phyloP scores from a whole-genome alignment of 2,329 filamentous ascomycete species.

The Fusarium sp. region DNA sequence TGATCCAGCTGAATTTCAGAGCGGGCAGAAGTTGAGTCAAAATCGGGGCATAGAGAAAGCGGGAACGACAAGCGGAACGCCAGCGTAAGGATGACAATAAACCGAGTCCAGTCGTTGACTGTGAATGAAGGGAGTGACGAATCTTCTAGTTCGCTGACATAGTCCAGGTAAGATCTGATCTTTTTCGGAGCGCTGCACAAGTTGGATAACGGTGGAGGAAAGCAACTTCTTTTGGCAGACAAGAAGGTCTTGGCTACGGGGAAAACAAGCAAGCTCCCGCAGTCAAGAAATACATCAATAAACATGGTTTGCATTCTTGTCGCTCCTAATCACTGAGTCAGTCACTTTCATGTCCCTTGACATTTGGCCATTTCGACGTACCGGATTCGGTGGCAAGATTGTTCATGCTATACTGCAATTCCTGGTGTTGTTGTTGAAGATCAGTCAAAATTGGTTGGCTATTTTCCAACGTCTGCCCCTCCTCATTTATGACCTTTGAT shows the following conservation, averaged over 20 bases:
- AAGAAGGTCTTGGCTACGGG: background rate
- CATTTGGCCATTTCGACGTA: background rate
- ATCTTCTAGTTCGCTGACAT: background rate
- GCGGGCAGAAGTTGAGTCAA: background rate
- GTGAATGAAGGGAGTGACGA: background rate
- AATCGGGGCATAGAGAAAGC: background rate
- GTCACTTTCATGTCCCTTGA: background rate
- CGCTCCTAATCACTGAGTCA: background rate
- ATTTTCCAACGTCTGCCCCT: background rate
- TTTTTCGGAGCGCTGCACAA: background rate
- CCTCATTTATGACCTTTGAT: background rate
- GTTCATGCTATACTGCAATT: background rate
- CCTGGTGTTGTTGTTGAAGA: background rate
- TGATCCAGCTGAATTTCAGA: background rate
- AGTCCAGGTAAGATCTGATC: background rate
- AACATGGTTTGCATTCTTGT: background rate
- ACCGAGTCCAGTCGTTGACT: background rate
- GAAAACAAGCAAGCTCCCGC: background rate
- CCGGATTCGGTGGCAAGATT: background rate
- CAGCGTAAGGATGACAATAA: background rate
- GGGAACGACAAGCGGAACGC: background rate
- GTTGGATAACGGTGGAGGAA: background rate
- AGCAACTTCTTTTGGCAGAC: background rate
- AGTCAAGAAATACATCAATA: background rate
- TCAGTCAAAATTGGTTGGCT: background rate